phyloP scores from a whole-genome alignment of 2,329 filamentous ascomycete genomes.

The Lachnum nothofagi region DNA sequence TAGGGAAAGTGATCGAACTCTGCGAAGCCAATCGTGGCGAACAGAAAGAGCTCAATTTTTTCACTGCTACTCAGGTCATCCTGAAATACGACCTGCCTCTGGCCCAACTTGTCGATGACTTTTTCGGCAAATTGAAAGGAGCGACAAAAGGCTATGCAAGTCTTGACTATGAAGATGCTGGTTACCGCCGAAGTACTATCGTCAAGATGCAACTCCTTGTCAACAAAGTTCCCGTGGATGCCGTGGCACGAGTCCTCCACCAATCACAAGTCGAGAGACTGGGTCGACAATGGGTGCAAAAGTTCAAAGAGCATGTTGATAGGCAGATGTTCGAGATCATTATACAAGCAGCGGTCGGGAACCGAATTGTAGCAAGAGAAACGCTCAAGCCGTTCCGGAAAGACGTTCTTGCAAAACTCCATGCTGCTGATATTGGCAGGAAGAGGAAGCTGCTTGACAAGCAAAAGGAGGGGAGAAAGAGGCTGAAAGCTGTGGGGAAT shows the following conservation, averaged over 20 bases:
- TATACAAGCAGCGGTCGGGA: conserved; percentile 84
- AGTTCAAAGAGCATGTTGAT: conserved; percentile 96
- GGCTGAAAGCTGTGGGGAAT: conserved; percentile 76
- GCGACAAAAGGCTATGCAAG: conserved; percentile 92
- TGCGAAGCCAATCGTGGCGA: conserved; percentile 85
- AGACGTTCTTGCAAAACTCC: conserved; percentile 87
- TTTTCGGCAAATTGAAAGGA: conserved; percentile 94
- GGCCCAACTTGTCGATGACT: conserved; percentile 87
- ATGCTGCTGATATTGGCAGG: conserved; percentile 80
- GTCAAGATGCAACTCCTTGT: conserved; percentile 89
- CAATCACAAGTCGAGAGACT: conserved; percentile 73
- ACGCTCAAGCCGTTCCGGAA: conserved; percentile 96
- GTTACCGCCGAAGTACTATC: conserved; percentile 73
- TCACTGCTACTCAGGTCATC: conserved; percentile 87
- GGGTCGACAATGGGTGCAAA: conserved; percentile 82
- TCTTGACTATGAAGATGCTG: conserved; percentile 93
- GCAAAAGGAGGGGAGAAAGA: conserved; percentile 93
- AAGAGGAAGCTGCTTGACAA: conserved; percentile 86
- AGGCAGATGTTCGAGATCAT: conserved; percentile 95
- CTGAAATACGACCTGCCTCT: conserved; percentile 86
- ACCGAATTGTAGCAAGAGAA: conserved; percentile 79
- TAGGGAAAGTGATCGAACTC: conserved; percentile 90
- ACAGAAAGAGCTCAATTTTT: conserved; percentile 84
- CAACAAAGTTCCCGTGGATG: conserved; percentile 89
- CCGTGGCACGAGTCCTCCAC: conserved; percentile 87